Evolutionary conservation across 73 alveolate genomes (phyloP).

Genomic region (Tetrahymena borealis): DNA sequence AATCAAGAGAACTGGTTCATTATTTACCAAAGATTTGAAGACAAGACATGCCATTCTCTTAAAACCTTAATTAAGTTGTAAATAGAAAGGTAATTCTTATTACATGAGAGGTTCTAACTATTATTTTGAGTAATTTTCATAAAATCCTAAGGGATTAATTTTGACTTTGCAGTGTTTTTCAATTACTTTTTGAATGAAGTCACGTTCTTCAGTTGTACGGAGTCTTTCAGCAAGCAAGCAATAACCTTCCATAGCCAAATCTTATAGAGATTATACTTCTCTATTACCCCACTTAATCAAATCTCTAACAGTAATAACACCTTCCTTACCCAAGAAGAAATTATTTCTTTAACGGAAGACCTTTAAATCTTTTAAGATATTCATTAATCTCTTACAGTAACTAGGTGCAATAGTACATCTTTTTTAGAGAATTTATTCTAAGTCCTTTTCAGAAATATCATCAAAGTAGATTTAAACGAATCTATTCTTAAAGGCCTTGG

Average conservation of each 20-base stretch:
- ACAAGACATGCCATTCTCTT: constrained; percentile 93
- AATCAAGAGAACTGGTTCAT: constrained; percentile 97
- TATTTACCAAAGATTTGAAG: constrained; percentile 78
- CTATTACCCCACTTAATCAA: constrained; percentile 97
- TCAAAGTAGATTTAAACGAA: constrained; percentile 79
- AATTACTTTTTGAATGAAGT: constrained; percentile 68
- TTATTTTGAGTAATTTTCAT: constrained; percentile 61
- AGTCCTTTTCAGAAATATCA: constrained; percentile 92
- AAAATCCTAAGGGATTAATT: constrained; percentile 59
- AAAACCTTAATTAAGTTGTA: constrained; percentile 71
- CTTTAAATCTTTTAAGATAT: constrained; percentile 11
- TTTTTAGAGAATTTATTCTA: constrained; percentile 82
- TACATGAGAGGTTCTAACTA: not conserved
- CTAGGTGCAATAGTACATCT: constrained; percentile 48
- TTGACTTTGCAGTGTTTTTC: constrained; percentile 72
- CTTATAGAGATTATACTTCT: constrained; percentile 60
- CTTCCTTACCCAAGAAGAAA: constrained; percentile 75
- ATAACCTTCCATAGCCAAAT: constrained; percentile 88
- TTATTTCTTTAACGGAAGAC: constrained; percentile 18
- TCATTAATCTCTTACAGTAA: constrained; percentile 13
- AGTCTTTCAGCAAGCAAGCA: constrained; percentile 94
- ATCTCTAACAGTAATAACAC: constrained; percentile 97
- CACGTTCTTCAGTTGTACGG: constrained; percentile 85
- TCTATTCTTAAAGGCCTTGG: constrained; percentile 96
- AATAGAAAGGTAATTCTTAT: constrained; percentile 3